Percentiles rank a stretch among this genome's conserved stretches.
Conservation (phyloP, 805 yeast genomes). For the Scheffersomyces lignosus region DNA sequence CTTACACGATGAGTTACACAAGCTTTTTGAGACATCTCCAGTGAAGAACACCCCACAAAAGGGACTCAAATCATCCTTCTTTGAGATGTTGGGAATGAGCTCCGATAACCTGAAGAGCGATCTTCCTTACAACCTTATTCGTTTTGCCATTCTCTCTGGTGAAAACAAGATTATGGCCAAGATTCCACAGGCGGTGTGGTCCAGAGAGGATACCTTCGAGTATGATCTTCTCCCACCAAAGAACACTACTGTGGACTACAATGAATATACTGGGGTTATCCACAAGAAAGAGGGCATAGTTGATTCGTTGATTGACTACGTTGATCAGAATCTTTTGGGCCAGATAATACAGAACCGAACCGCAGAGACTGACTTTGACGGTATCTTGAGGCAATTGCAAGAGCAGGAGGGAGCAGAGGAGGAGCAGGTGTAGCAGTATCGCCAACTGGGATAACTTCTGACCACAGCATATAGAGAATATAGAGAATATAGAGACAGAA, state of each 20-base stretch:
- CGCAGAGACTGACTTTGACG: slow-evolving; percentile 20
- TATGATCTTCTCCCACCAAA: slow-evolving; percentile 73
- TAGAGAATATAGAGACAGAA: too few relatives aligned
- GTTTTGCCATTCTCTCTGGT: slow-evolving; percentile 70
- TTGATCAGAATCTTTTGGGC: slow-evolving; percentile 48
- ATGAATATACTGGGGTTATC: slow-evolving; percentile 32
- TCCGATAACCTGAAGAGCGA: slow-evolving; percentile 11
- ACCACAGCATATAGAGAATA: too few relatives aligned
- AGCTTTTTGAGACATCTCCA: slow-evolving; percentile 2
- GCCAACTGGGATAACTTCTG: background rate
- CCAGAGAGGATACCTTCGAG: slow-evolving; percentile 60
- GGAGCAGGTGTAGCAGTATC: slow-evolving; percentile 1
- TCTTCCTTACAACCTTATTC: slow-evolving; percentile 61
- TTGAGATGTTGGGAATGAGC: slow-evolving; percentile 1
- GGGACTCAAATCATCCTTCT: slow-evolving; percentile 11
- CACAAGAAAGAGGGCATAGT: slow-evolving; percentile 14
- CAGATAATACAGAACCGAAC: slow-evolving; percentile 40
- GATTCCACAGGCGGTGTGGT: slow-evolving; percentile 63
- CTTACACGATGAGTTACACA: slow-evolving; percentile 42
- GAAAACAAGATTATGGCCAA: slow-evolving; percentile 71
- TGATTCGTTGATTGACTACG: slow-evolving; percentile 40
- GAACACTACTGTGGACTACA: slow-evolving; percentile 33
- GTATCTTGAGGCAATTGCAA: slow-evolving; percentile 21
- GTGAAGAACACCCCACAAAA: slow-evolving; percentile 4
- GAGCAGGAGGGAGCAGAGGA: slow-evolving; percentile 11